A percentile compares a stretch with the other conserved stretches of the same genome.
Evolutionary conservation across 1,284 basidiomycete genomes (phyloP).

Genomic region (Puccinia sorghi): DNA sequence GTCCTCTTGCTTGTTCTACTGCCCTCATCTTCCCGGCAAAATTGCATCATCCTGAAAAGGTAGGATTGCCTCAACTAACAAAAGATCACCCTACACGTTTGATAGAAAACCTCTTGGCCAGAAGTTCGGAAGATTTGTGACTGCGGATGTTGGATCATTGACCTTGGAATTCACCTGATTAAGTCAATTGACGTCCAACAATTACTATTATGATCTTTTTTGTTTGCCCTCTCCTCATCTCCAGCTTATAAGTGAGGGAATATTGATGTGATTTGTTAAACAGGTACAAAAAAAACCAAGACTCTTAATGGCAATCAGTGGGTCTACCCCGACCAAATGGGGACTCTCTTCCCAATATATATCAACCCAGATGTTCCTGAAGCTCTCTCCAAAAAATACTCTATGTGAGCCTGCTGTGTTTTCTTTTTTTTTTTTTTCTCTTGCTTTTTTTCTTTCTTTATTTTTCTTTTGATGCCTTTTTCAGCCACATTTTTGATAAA

Average conservation of each 20-base stretch:
- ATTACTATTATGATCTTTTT: slow-evolving; percentile 62
- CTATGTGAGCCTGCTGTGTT: slow-evolving; percentile 58
- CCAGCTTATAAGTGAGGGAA: not conserved
- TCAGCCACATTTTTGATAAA: not conserved
- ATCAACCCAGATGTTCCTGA: slow-evolving; percentile 58
- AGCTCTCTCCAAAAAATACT: slow-evolving; percentile 54
- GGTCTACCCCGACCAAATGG: slow-evolving; percentile 52
- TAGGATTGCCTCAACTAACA: not conserved
- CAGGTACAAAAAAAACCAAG: slow-evolving; percentile 62
- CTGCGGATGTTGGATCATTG: slow-evolving; percentile 62
- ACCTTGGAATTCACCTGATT: slow-evolving; percentile 63
- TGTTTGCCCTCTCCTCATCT: slow-evolving; percentile 22
- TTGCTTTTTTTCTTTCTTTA: not conserved
- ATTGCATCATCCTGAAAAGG: not conserved
- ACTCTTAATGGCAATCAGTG: slow-evolving; percentile 58
- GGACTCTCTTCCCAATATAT: slow-evolving; percentile 57
- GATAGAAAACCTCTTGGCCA: slow-evolving; percentile 8
- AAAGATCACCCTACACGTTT: not conserved
- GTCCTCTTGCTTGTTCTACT: slow-evolving; percentile 24
- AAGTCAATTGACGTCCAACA: slow-evolving; percentile 62
- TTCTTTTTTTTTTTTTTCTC: not conserved
- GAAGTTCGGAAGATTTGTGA: slow-evolving; percentile 52
- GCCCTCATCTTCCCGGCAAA: not conserved
- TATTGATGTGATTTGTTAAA: not conserved
- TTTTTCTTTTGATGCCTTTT: not conserved